These are phyloP conservation scores for Aspergillus pseudonomiae DNA, from an alignment of 2,329 filamentous ascomycete species.

Conservation along the genomic window DNA sequence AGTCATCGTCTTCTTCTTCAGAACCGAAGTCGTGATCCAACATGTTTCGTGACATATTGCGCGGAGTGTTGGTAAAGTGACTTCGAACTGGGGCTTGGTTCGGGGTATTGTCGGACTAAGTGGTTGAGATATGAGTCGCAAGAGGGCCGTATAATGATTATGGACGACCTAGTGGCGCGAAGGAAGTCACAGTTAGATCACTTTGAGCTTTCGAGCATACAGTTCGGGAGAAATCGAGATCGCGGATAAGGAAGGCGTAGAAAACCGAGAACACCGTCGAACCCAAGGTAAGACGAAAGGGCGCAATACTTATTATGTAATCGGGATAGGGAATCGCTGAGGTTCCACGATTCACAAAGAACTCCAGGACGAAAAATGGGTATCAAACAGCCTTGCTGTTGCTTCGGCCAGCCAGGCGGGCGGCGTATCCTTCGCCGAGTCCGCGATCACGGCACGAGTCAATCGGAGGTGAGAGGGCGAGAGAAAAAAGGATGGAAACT, in stretches of 20 bases:
- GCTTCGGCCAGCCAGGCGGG: conserved; percentile 12
- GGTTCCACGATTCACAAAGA: neutral
- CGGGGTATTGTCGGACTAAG: neutral
- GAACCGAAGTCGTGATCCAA: conserved; percentile 57
- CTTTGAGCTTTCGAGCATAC: neutral
- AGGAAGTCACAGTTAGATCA: neutral
- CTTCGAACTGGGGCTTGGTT: neutral
- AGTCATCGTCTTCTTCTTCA: conserved; percentile 79
- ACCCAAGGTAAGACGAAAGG: neutral
- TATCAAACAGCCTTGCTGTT: conserved; percentile 2
- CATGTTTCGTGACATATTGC: conserved; percentile 47
- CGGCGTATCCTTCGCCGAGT: conserved; percentile 24
- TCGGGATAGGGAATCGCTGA: neutral
- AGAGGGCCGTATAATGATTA: neutral
- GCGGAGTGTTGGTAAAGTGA: neutral
- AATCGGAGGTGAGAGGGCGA: conserved; percentile 4
- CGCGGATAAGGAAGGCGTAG: neutral
- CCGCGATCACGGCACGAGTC: conserved; percentile 19
- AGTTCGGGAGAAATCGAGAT: neutral
- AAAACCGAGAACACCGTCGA: neutral
- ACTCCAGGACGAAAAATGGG: neutral
- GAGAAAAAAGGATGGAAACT: conserved; percentile 1
- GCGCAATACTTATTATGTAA: conserved; percentile 4
- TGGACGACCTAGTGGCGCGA: neutral
- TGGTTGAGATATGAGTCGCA: neutral